Conservation (phyloP, 352 stramenopile species). For the Plasmopara muralis region DNA sequence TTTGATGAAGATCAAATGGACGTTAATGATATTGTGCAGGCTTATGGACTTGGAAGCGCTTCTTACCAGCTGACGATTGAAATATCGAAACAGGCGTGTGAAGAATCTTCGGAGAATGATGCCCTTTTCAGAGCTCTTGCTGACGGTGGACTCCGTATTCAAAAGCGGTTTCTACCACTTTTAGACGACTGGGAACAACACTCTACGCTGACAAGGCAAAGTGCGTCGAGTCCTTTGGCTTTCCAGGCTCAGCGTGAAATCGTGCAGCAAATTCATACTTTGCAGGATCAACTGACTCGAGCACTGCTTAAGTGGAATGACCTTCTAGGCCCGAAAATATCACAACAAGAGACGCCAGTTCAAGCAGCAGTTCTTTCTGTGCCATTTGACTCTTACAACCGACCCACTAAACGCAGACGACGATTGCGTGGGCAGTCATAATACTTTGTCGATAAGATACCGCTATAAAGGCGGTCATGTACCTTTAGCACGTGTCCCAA, state of each 20-base stretch:
- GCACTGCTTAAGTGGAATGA: constrained; percentile 38
- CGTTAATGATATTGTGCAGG: constrained; percentile 73
- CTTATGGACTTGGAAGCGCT: constrained; percentile 67
- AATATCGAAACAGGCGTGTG: constrained; percentile 48
- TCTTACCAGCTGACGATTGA: constrained; percentile 70
- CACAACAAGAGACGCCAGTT: constrained; percentile 4
- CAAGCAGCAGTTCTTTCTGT: constrained; percentile 22
- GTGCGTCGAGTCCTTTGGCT: not conserved
- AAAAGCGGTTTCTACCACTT: constrained; percentile 67
- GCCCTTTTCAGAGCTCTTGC: constrained; percentile 47
- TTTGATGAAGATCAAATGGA: constrained; percentile 36
- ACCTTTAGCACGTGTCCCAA: no score
- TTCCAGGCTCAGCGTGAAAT: constrained; percentile 16
- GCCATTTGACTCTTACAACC: constrained; percentile 28
- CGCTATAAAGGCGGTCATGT: no score
- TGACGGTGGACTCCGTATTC: constrained; percentile 51
- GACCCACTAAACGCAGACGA: constrained; percentile 19
- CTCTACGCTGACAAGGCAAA: constrained; percentile 15
- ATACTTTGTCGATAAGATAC: no score
- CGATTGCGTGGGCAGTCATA: constrained; percentile 32
- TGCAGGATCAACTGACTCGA: constrained; percentile 30
- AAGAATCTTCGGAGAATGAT: constrained; percentile 60
- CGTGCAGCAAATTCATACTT: constrained; percentile 20
- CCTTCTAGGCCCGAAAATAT: constrained; percentile 19
- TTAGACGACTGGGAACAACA: constrained; percentile 50